phyloP scores from a whole-genome alignment of 23 red algal genomes.

The Gracilaria gracilis region DNA sequence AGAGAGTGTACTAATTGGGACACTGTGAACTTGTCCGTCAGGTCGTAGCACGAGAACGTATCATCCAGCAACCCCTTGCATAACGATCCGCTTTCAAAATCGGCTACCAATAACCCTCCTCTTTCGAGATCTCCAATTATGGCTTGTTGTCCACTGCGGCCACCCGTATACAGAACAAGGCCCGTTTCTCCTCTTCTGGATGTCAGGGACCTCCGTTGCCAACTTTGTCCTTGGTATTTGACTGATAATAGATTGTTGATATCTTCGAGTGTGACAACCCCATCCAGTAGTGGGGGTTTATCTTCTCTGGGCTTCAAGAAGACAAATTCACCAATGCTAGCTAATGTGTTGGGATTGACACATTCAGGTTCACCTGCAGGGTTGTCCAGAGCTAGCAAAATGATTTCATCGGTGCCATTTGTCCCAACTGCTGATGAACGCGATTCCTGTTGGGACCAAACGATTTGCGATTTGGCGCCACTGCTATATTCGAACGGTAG shows the following conservation, averaged over 20 bases:
- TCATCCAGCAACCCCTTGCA: slow-evolving; percentile 5
- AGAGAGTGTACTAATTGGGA: neutral
- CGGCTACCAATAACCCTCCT: neutral
- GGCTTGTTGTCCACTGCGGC: neutral
- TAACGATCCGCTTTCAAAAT: slow-evolving; percentile 6
- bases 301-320: neutral
- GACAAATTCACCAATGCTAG: neutral
- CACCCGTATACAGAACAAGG: neutral
- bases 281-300: neutral
- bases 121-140: neutral
- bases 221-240: neutral
- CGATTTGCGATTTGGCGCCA: neutral
- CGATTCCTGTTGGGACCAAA: neutral
- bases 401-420: neutral
- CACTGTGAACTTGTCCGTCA: neutral
- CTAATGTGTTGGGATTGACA: neutral
- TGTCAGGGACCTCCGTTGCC: neutral
- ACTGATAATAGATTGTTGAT: neutral
- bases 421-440: neutral
- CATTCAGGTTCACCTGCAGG: neutral
- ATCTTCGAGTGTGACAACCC: neutral
- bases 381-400: neutral
- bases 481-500: slow-evolving; percentile 26
- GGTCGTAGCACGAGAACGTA: neutral
- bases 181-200: neutral